Evolutionary conservation across 1,139 yeast genomes (phyloP).

Genomic region (Yamadazyma jaroonii): DNA sequence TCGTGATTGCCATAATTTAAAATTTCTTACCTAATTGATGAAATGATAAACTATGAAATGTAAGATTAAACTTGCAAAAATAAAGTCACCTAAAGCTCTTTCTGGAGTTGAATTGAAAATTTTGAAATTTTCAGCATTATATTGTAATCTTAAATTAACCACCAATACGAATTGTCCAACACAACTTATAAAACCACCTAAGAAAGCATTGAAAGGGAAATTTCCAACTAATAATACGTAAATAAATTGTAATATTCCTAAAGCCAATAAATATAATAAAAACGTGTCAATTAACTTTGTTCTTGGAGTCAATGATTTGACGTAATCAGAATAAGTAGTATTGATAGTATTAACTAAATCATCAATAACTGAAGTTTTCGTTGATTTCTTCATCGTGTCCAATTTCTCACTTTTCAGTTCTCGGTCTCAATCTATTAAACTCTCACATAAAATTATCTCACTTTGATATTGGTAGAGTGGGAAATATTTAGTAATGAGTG

Average conservation of each 20-base stretch:
- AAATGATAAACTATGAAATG: slow-evolving; percentile 91
- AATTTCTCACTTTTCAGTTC: too few species aligned
- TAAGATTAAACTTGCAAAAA: slow-evolving; percentile 81
- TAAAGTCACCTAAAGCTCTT: slow-evolving; percentile 84
- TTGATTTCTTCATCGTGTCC: slow-evolving; percentile 4
- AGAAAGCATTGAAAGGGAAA: slow-evolving; percentile 95
- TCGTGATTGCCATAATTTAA: neutral
- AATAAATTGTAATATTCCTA: slow-evolving; percentile 76
- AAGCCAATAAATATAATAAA: slow-evolving; percentile 65
- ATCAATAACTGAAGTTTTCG: slow-evolving; percentile 1
- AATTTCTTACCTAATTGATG: slow-evolving; percentile 53
- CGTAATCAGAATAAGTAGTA: slow-evolving; percentile 49
- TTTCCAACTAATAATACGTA: slow-evolving; percentile 79
- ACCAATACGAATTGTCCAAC: slow-evolving; percentile 95
- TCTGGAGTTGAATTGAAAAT: slow-evolving; percentile 55
- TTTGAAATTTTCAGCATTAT: slow-evolving; percentile 18
- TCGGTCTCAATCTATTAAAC: too few species aligned
- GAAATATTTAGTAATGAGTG: neutral
- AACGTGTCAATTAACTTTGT: slow-evolving; percentile 74
- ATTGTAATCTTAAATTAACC: slow-evolving; percentile 75
- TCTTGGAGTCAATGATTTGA: slow-evolving; percentile 39
- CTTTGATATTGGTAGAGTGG: neutral
- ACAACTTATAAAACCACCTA: slow-evolving; percentile 88
- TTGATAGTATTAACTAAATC: slow-evolving; percentile 20
- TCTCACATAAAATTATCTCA: too few species aligned